Base-by-base conservation (phyloP, 1,139 yeast genomes). In the Petasospora fabianii region DNA sequence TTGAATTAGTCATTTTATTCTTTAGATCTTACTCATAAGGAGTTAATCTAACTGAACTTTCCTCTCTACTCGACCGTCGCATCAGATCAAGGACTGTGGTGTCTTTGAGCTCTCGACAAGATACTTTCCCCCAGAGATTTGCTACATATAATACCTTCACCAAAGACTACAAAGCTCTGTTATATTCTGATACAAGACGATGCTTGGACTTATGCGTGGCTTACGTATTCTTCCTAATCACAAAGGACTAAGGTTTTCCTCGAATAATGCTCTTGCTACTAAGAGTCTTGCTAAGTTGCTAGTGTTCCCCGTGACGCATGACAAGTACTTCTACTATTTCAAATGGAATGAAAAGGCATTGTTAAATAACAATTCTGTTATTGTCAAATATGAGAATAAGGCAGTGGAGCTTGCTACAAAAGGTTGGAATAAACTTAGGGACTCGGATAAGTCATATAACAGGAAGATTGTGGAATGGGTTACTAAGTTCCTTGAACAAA, bases 251-350 rank as follows among this genome's bases (percentile, higher is more conserved):
- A 41, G 42, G 30, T 20, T 18, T 22, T 31, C 44, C 6, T 41
- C 44, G 4, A 42, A 42, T 20, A 37, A 33, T 17, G 24, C 31
- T 7, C 32, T 34, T 4, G 22, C 32, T 5, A 13, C 37, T 7
- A 41, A 37, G 30, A 39, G 40, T 18, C 42, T 48, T 10, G 54
- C 56, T 2, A 47, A 47, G 32, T 41, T 54, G 16, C 35, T 80
- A 15, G 62, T 82, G 10, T 61, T 82, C 6, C 92, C 92, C 5
- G 64, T 83, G 16, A 80, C 85, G 5, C 66, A 75, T 4, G 58
- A 66, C 34, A 70, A 69, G 44, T 71, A 81, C 5, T 82, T 69
- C 54, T 59, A 82, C 12, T 75, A 78, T 53, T 81, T 82, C 59
- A 73, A 77, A 54, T 84, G 80, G 53, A 64, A 69, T 30, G 69